Evolutionary conservation across 2,329 filamentous ascomycete genomes (phyloP).

Genomic region (Alternaria ventricosa): DNA sequence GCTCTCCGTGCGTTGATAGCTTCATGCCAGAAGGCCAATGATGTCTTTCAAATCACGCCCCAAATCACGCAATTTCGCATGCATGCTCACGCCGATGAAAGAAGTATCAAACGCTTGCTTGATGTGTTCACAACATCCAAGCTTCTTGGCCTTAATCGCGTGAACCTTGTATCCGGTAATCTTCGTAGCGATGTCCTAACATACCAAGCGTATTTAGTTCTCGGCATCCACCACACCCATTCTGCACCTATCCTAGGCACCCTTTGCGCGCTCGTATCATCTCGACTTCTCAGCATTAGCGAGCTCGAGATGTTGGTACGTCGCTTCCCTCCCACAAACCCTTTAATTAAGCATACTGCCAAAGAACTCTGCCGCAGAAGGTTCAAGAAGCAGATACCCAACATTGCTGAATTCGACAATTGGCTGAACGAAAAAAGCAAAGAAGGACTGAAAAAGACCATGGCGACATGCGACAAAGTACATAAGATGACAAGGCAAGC

Average conservation of each 20-base stretch:
- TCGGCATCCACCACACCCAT: slow-evolving; percentile 6
- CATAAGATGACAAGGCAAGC: background rate
- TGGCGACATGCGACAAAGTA: background rate
- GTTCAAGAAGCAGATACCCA: slow-evolving; percentile 5
- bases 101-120: background rate
- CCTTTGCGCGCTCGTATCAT: background rate
- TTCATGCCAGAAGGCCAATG: background rate
- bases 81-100: background rate
- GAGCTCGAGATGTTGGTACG: slow-evolving; percentile 2
- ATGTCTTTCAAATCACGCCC: background rate
- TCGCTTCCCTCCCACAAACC: slow-evolving; percentile 1
- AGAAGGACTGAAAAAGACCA: background rate
- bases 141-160: background rate
- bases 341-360: slow-evolving; percentile 5
- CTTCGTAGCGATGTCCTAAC: background rate
- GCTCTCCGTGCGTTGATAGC: background rate
- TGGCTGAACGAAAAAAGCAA: background rate
- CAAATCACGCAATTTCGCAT: background rate
- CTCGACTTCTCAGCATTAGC: background rate
- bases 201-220: slow-evolving; percentile 6
- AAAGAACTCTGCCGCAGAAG: slow-evolving; percentile 5
- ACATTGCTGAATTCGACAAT: background rate
- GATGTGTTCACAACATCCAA: background rate
- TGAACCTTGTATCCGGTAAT: background rate
- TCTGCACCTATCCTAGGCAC: slow-evolving; percentile 2